phyloP scores from a whole-genome alignment of 352 stramenopile genomes.

The Phytophthora cryptogea region DNA sequence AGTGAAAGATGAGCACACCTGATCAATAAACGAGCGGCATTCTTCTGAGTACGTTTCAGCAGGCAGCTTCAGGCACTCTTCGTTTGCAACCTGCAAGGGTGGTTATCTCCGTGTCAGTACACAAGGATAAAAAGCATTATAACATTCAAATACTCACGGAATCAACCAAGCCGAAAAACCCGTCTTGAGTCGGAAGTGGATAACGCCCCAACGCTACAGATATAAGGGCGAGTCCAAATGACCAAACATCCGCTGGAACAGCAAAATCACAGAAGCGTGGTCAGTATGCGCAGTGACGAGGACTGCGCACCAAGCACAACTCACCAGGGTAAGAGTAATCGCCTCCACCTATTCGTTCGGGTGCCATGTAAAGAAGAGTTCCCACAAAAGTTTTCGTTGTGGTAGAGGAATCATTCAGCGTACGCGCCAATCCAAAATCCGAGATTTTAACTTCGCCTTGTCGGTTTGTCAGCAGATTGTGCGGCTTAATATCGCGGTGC shows the following conservation, averaged over 20 bases:
- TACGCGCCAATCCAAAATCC: conserved; percentile 85
- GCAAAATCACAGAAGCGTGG: not conserved
- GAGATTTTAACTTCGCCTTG: conserved; percentile 90
- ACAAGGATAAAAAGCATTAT: not conserved
- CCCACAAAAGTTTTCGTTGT: conserved; percentile 93
- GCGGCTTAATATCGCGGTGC: conserved; percentile 93
- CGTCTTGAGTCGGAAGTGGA: conserved; percentile 83
- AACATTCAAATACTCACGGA: conserved; percentile 46
- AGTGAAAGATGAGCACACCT: conserved; percentile 33
- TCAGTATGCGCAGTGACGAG: not conserved
- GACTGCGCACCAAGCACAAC: not conserved
- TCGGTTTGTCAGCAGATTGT: conserved; percentile 90
- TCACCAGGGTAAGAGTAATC: conserved; percentile 90
- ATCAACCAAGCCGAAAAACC: conserved; percentile 89
- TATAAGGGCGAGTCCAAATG: conserved; percentile 77
- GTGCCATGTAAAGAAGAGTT: conserved; percentile 94
- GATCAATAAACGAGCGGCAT: conserved; percentile 72
- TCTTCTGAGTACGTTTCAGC: conserved; percentile 65
- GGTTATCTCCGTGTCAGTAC: conserved; percentile 1
- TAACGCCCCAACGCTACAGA: conserved; percentile 86
- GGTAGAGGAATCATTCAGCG: conserved; percentile 72
- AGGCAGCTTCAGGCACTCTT: conserved; percentile 72
- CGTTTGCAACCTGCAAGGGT: conserved; percentile 67
- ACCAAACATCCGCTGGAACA: conserved; percentile 78
- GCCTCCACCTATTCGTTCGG: conserved; percentile 91